Conservation (phyloP, 352 stramenopile species). For the Globisporangium viniferum region DNA sequence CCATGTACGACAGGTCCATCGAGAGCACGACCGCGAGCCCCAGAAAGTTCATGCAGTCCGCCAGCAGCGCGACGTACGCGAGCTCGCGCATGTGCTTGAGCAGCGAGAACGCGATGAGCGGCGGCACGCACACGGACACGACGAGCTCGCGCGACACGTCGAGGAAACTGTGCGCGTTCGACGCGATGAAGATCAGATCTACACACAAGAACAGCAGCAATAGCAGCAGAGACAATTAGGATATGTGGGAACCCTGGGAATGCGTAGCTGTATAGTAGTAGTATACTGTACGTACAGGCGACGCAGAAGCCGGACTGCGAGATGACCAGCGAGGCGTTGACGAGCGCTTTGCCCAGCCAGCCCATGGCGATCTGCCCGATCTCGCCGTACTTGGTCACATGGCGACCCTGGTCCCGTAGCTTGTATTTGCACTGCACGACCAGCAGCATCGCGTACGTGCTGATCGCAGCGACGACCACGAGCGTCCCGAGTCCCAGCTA, state of each 20-base stretch:
- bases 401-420: slow-evolving; percentile 44
- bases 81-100: slow-evolving; percentile 87
- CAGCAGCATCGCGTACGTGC: slow-evolving; percentile 74
- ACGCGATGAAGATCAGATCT: slow-evolving; percentile 91
- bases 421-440: slow-evolving; percentile 82
- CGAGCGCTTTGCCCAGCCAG: slow-evolving; percentile 50
- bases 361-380: slow-evolving; percentile 83
- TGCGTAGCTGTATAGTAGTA: too few relatives aligned
- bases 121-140: slow-evolving; percentile 55
- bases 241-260: background rate
- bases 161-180: slow-evolving; percentile 81
- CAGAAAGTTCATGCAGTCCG: slow-evolving; percentile 86
- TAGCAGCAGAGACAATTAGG: background rate
- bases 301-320: slow-evolving; percentile 89
- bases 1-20: slow-evolving; percentile 78
- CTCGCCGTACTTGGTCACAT: slow-evolving; percentile 78
- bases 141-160: slow-evolving; percentile 50
- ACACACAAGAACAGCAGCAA: background rate
- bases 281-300: slow-evolving; percentile 51
- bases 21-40: slow-evolving; percentile 82
- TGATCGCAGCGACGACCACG: slow-evolving; percentile 44
- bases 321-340: slow-evolving; percentile 85
- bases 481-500: slow-evolving; percentile 59
- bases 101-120: slow-evolving; percentile 78
- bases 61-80: slow-evolving; percentile 83